Evolutionary conservation across 1,284 basidiomycete genomes (phyloP), one percentile per base, ranked within the genome.

Genomic region (Vanrija sp.): DNA sequence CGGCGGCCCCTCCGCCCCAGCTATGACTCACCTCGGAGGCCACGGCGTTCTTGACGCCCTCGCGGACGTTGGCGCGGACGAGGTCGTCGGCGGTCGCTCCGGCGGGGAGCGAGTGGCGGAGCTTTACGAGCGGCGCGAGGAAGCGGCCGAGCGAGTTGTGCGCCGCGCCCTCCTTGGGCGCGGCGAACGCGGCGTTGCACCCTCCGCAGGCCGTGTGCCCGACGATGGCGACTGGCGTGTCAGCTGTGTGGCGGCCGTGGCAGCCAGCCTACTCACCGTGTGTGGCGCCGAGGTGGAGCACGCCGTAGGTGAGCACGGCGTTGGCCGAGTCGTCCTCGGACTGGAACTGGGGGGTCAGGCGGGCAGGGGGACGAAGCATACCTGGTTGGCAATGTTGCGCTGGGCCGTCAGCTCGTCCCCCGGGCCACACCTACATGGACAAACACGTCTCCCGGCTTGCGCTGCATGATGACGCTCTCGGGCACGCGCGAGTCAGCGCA

Each of bases 201-300:
- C 89, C 90, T 55, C 88, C 89, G 67, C 89, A 93, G 56, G 82
- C 77, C 8, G 85, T 85, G 73, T 92, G 90, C 31, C 89, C 90
- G 23, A 85, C 86, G 59, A 93, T 78, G 57, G 90, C 79, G 60
- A 93, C 87, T 88, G 27, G 27, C 10, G 15, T 35, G 19, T 36
- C 31, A 15, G 23, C 3, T 12, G 36, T 18, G 38, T 15, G 10
- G 38, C 15, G 19, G 18, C n/a, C 7, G n/a, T 39, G 38, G 12
- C 15, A 14, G 31, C 31, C 12, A 31, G 31, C 0, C 2, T 6
- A 41, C 52, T 16, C 67, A 90, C 88, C 83, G 77, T 97, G 88
- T 75, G 88, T 81, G 41, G 94, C 87, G 51, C 87, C 86, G 54
- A 96, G 79, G 61, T 82, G 78, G 60, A 83, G 81, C 39, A 97